These are phyloP conservation scores for Tetracladium setigerum DNA, from an alignment of 495 filamentous ascomycete species.

Conservation along the genomic window DNA sequence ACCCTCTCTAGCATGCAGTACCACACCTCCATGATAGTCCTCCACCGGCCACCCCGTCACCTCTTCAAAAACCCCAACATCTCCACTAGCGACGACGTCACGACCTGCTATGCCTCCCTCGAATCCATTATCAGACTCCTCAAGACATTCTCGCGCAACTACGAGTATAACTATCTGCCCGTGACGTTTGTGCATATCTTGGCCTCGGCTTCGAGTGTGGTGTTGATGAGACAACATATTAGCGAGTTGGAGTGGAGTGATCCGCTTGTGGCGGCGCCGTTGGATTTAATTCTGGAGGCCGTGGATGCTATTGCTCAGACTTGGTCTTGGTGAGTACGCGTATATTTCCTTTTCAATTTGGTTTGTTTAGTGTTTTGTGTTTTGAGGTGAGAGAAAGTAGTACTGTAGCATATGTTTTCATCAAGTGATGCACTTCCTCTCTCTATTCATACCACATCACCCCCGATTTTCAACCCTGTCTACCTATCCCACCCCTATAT, in stretches of 20 bases:
- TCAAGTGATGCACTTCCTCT: background rate
- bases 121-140: constrained; percentile 24
- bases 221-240: constrained; percentile 25
- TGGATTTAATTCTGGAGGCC: constrained; percentile 22
- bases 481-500: no score
- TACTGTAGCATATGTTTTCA: no score
- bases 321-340: constrained; percentile 17
- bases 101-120: constrained; percentile 27
- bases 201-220: constrained; percentile 24
- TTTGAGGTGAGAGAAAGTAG: no score
- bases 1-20: constrained; percentile 30
- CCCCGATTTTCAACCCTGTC: no score
- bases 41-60: constrained; percentile 27
- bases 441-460: background rate
- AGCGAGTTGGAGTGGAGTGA: constrained; percentile 19
- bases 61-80: constrained; percentile 17
- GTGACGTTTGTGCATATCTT: constrained; percentile 28
- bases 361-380: no score
- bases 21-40: constrained; percentile 26
- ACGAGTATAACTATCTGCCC: constrained; percentile 23
- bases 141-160: constrained; percentile 20
- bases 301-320: constrained; percentile 23
- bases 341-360: background rate
- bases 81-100: constrained; percentile 19
- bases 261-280: constrained; percentile 13